Base-by-base conservation (phyloP, 345 rosid species). In the Mercurialis annua region DNA sequence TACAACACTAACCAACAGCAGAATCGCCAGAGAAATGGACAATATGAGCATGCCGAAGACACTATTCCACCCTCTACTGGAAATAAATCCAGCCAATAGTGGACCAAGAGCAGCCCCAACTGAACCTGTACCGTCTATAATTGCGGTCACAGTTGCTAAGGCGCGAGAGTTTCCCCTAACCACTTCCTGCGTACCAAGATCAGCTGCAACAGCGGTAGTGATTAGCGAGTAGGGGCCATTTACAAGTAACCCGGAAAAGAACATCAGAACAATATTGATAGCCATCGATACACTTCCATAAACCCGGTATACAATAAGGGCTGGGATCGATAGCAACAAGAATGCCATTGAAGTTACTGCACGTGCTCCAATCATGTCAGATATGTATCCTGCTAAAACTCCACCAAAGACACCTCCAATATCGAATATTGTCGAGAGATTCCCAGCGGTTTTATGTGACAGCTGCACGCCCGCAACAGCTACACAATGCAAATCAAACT, bases 121-220 rank as follows among this genome's bases (percentile, higher is more conserved):
- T 16, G 98, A 93, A 21, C 97, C 98, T 54, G 98, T 93, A 64
- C 98, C 96, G 56, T 93, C 98, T 61, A 89, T 90, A 43, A 93
- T 90, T 54, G 97, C 97, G 2, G 92, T 81, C 62, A 93, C 97
- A 0, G 98, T 93, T 1, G 98, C 98, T 54, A 90, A 78, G 17
- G 92, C 97, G 9, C 98, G 82, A 15, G 90, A 78, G 67, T 90
- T 93, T 49, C 97, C 97, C 74, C 74, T 83, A 59, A 82, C 77
- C 46, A 68, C 64, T 53, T 79, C 90, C 78, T 93, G 98, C 21
- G 96, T 90, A 48, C 98, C 98, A 23, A 93, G 96, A 85, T 93
- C 98, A 69, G 97, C 84, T 49, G 97, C 92, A 31, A 93, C 98
- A 0, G 98, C 97, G 31, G 97, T 87, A 5, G 98, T 93, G 54